Conservation (phyloP, 306 rosid species). For the Canavalia gladiata region DNA sequence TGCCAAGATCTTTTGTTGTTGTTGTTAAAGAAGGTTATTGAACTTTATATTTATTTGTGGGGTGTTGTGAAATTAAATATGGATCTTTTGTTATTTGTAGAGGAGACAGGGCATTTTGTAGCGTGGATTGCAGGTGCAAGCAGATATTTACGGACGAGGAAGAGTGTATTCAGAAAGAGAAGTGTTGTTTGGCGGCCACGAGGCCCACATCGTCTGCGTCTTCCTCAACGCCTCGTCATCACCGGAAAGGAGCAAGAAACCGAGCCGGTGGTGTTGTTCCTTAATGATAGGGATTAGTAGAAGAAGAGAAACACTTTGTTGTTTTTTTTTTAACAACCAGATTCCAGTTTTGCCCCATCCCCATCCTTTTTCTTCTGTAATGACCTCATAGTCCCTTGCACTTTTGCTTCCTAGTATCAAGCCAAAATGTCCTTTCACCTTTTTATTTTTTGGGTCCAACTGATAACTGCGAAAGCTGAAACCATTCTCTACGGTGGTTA, state of each 20-base stretch:
- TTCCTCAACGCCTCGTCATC: slow-evolving; percentile 56
- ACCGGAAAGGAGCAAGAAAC: slow-evolving; percentile 60
- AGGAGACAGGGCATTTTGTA: slow-evolving; percentile 91
- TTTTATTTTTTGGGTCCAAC: slow-evolving; percentile 42
- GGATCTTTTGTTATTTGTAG: slow-evolving; percentile 47
- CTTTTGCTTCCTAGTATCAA: slow-evolving; percentile 69
- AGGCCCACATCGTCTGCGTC: slow-evolving; percentile 49
- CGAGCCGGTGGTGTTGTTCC: slow-evolving; percentile 57
- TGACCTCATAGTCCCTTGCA: slow-evolving; percentile 51
- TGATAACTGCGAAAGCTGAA: slow-evolving; percentile 20
- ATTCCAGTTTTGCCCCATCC: slow-evolving; percentile 48
- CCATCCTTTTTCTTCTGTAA: slow-evolving; percentile 49
- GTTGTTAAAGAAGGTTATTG: slow-evolving; percentile 1
- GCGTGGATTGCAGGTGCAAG: slow-evolving; percentile 92
- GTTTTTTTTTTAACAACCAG: neutral
- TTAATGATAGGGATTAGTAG: slow-evolving; percentile 40
- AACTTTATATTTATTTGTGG: neutral
- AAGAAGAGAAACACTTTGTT: neutral
- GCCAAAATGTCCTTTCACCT: slow-evolving; percentile 63
- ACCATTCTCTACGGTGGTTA: slow-evolving; percentile 43
- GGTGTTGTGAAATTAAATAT: neutral
- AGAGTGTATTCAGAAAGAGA: slow-evolving; percentile 58
- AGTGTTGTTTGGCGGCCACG: slow-evolving; percentile 62
- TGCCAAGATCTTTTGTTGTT: slow-evolving; percentile 34
- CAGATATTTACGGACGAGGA: slow-evolving; percentile 91